phyloP scores from a whole-genome alignment of 2,329 filamentous ascomycete genomes.

The Penicillium olsonii region DNA sequence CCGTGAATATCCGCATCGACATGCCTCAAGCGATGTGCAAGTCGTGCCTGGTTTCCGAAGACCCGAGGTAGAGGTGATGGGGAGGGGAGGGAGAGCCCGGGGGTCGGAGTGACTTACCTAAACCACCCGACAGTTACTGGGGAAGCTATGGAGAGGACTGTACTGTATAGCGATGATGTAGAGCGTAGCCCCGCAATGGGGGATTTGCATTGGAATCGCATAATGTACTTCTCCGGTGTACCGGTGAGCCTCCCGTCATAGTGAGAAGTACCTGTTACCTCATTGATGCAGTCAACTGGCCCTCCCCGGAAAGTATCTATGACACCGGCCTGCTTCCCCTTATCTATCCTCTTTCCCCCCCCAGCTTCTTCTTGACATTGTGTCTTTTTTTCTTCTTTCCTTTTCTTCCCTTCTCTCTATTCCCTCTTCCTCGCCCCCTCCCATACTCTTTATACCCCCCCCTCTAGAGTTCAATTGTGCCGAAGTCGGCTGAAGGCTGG shows the following conservation, averaged over 20 bases:
- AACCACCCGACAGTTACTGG: conserved; percentile 26
- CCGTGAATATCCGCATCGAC: conserved; percentile 22
- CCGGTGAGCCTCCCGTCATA: conserved; percentile 24
- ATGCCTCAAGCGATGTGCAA: background rate
- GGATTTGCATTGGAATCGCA: background rate
- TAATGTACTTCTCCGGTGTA: conserved; percentile 18
- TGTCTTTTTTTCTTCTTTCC: conserved; percentile 2
- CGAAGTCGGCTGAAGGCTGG: conserved; percentile 23
- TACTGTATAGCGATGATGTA: background rate
- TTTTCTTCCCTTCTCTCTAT: background rate
- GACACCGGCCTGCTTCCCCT: conserved; percentile 11
- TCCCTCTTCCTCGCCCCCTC: background rate
- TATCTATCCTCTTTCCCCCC: conserved; percentile 13
- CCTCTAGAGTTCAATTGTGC: conserved; percentile 12
- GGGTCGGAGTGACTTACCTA: conserved; percentile 16
- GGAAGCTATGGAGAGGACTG: background rate
- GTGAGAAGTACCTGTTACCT: conserved; percentile 22
- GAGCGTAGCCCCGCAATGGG: conserved; percentile 1
- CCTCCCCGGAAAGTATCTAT: conserved; percentile 15
- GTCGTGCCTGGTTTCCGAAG: too few relatives aligned
- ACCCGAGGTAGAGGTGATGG: conserved; percentile 19
- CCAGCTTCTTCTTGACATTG: conserved; percentile 2
- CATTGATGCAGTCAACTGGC: conserved; percentile 20
- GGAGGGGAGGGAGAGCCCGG: background rate
- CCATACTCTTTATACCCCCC: background rate